phyloP scores from a whole-genome alignment of 2,329 filamentous ascomycete genomes.

The Fusarium torulosum region DNA sequence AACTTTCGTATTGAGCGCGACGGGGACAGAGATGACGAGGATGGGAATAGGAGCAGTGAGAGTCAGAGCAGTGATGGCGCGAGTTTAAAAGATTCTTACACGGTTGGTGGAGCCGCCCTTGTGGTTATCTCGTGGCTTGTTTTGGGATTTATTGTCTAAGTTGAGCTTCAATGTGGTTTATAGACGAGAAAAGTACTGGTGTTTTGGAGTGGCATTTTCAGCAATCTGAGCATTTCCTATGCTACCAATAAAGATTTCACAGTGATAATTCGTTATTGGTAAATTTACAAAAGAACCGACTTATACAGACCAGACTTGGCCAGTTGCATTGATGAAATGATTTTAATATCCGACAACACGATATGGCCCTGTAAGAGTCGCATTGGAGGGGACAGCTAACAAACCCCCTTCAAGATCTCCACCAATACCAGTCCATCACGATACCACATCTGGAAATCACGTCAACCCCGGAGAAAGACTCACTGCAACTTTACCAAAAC shows the following conservation, averaged over 20 bases:
- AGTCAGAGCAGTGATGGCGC: conserved; percentile 17
- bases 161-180: background rate
- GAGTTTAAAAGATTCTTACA: conserved; percentile 2
- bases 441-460: conserved; percentile 30
- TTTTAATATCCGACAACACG: background rate
- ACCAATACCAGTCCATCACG: conserved; percentile 30
- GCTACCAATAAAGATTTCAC: background rate
- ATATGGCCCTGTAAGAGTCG: conserved; percentile 3
- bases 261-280: background rate
- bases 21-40: conserved; percentile 7
- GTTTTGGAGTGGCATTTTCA: background rate
- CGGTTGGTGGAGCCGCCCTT: background rate
- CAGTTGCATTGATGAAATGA: background rate
- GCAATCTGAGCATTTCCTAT: background rate
- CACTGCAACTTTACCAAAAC: conserved; percentile 5
- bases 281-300: background rate
- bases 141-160: conserved; percentile 1
- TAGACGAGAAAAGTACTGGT: background rate
- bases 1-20: conserved; percentile 55
- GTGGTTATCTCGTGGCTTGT: conserved; percentile 11
- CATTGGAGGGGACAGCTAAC: conserved; percentile 1
- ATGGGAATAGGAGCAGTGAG: conserved; percentile 6
- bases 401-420: conserved; percentile 1
- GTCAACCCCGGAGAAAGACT: conserved; percentile 7
- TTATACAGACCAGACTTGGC: background rate